Base-by-base conservation (phyloP, 371 early-diverging fungal species). In the Batkoa obscura region DNA sequence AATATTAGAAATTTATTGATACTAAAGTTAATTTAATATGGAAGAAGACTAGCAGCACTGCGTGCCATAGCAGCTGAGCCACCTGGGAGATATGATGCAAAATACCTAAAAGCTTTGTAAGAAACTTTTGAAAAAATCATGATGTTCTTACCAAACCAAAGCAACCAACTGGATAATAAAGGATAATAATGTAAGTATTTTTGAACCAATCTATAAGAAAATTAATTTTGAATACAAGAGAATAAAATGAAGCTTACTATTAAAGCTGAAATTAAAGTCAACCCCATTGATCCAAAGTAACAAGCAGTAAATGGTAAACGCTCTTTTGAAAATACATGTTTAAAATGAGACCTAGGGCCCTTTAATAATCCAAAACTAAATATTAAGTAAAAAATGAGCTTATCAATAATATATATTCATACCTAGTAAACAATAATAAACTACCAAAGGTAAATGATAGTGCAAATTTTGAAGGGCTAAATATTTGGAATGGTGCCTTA, bases 41-140 rank as follows among this genome's bases (percentile, higher is more conserved):
- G 47, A 8, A 47, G 6, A 17, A 47, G 17, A 17, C 47, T 47
- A 15, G 47, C 47, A 8, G 47, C 47, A 47, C 13, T 47, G 6
- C 47, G 9, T 47, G 47, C 47, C 47, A 47, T 47, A 30, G 56
- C 32, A 8, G 56, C 36, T 10, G 66, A 51, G 34, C 75, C 75
- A 38, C 72, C 73, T 0, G 76, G 76, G 32, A 76, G 67, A 50
- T 76, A 76, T 32, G 73, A 71, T 10, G 69, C 76, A 55, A 75
- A 68, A 56, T 75, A 69, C 59, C 61, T 61, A 60, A 39, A 36
- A 54, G 33, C 62, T 39, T 34, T 13, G 23, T 23, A 23, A 23
- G 23, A 23, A 9, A 30, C 43, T 10, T n/a, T 15, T 17, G 57
- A 53, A 50, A 30, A 4, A 17, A 36, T 8, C 3, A n/a, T 23